phyloP scores from a whole-genome alignment of 306 rosid genomes.

The Crotalaria pallida region DNA sequence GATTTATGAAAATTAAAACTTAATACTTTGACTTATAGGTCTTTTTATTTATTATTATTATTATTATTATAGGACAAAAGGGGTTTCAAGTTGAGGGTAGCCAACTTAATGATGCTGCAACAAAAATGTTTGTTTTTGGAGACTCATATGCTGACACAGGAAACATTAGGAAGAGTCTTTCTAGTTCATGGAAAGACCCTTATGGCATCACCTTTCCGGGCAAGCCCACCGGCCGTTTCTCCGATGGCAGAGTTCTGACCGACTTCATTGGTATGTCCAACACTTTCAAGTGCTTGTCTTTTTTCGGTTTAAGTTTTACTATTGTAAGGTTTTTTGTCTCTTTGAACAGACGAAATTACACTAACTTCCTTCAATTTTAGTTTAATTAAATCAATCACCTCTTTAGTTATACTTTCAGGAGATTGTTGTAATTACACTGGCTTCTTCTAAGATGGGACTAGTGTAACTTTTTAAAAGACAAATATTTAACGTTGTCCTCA shows the following conservation, averaged over 20 bases:
- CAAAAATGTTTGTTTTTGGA: slow-evolving; percentile 38
- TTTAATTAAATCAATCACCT: no score
- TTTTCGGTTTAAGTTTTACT: not conserved
- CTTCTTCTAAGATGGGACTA: no score
- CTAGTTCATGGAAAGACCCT: slow-evolving; percentile 39
- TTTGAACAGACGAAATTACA: no score
- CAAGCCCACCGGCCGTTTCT: slow-evolving; percentile 45
- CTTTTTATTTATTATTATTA: not conserved
- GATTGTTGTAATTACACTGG: no score
- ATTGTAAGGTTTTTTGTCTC: no score
- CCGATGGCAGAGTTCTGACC: slow-evolving; percentile 49
- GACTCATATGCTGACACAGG: slow-evolving; percentile 52
- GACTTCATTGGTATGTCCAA: slow-evolving; percentile 35
- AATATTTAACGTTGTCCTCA: no score
- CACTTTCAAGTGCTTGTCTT: not conserved
- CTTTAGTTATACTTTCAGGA: no score
- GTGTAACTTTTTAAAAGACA: no score
- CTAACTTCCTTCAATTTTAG: no score
- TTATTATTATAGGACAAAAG: slow-evolving; percentile 16
- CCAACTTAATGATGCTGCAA: not conserved
- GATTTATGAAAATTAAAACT: not conserved
- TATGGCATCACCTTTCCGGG: slow-evolving; percentile 47
- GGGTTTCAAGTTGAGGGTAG: slow-evolving; percentile 6
- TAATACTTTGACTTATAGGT: not conserved
- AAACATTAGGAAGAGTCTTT: slow-evolving; percentile 18